These are phyloP conservation scores for Solanum rostratum DNA, from an alignment of 257 asterid species.

Conservation along the genomic window DNA sequence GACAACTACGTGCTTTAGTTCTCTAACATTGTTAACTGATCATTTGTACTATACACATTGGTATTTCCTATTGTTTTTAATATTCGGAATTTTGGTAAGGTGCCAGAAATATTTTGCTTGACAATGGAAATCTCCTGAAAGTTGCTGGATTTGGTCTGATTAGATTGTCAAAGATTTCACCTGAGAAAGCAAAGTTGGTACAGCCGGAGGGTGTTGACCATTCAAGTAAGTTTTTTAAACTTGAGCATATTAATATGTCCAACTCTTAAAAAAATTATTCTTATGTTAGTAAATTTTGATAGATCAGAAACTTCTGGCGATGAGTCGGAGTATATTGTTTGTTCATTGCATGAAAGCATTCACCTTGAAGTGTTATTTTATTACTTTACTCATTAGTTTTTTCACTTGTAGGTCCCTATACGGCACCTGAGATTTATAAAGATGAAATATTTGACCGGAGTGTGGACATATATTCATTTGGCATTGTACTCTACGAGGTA, in stretches of 20 bases:
- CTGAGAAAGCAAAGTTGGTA: slow-evolving; percentile 64
- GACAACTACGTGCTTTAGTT: slow-evolving; percentile 53
- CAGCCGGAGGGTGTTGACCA: slow-evolving; percentile 67
- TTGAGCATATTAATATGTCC: background rate
- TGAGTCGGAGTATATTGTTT: background rate
- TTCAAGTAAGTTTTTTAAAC: slow-evolving; percentile 48
- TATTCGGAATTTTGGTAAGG: slow-evolving; percentile 73
- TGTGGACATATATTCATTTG: slow-evolving; percentile 82
- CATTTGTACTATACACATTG: background rate
- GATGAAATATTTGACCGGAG: slow-evolving; percentile 65
- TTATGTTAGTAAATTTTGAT: background rate
- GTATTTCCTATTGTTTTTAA: slow-evolving; percentile 30
- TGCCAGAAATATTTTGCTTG: slow-evolving; percentile 99
- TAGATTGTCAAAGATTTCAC: slow-evolving; percentile 47
- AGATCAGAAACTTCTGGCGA: background rate
- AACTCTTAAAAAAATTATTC: background rate
- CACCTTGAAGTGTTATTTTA: background rate
- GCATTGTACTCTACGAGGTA: slow-evolving; percentile 86
- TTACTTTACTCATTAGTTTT: background rate
- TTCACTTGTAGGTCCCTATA: slow-evolving; percentile 42
- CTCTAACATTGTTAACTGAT: background rate
- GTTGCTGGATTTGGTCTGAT: slow-evolving; percentile 87
- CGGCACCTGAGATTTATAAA: slow-evolving; percentile 77
- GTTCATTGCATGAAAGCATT: background rate
- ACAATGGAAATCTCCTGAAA: slow-evolving; percentile 90